These are phyloP conservation scores for Ophiocytium majus DNA, from an alignment of 352 stramenopile species.

Conservation along the genomic window DNA sequence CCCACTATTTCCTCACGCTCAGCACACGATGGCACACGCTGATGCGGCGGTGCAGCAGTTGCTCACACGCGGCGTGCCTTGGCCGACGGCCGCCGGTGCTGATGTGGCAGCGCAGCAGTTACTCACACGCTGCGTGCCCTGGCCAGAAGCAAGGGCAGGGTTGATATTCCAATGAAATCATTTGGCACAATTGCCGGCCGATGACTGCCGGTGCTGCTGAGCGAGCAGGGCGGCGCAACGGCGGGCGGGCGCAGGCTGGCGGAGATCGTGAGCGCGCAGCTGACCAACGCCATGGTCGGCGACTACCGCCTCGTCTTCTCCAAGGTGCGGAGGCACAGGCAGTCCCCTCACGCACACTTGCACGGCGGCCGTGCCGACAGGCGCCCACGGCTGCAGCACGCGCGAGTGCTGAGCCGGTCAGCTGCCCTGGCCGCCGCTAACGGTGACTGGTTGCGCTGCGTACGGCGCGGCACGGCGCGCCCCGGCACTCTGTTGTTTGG, in stretches of 20 bases:
- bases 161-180: neutral
- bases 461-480: neutral
- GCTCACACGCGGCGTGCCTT: no score
- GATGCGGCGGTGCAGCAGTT: neutral
- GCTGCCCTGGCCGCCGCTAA: neutral
- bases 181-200: neutral
- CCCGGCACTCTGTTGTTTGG: neutral
- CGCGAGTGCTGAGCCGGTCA: neutral
- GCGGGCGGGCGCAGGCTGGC: neutral
- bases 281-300: neutral
- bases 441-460: neutral
- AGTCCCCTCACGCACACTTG: neutral
- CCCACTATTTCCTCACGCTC: no score
- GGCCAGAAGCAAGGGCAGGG: neutral
- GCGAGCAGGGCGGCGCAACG: neutral
- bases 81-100: no score
- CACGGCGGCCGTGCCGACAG: no score
- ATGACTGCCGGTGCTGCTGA: neutral
- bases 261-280: conserved; percentile 1
- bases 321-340: neutral
- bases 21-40: neutral
- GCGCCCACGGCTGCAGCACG: neutral
- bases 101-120: neutral
- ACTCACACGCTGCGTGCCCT: neutral
- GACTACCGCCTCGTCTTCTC: conserved; percentile 11